These are phyloP conservation scores for Monilinia aucupariae DNA, from an alignment of 2,329 filamentous ascomycete species.

Conservation along the genomic window DNA sequence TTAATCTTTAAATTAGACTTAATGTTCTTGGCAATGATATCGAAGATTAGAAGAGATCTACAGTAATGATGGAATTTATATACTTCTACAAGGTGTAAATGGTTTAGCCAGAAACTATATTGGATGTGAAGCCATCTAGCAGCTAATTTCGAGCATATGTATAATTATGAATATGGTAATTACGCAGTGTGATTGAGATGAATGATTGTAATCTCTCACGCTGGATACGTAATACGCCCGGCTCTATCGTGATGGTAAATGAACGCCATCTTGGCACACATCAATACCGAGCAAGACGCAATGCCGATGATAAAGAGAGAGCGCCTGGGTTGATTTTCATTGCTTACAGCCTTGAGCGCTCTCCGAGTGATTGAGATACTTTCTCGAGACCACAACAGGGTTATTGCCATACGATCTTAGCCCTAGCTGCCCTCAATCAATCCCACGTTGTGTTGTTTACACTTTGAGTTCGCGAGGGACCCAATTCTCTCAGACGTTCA, in stretches of 20 bases:
- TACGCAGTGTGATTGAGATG: too few relatives aligned
- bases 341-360: background rate
- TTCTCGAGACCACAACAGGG: background rate
- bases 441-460: constrained; percentile 7
- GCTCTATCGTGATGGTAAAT: background rate
- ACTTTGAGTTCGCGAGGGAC: constrained; percentile 6
- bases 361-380: background rate
- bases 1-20: too few relatives aligned
- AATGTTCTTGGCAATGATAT: too few relatives aligned
- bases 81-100: too few relatives aligned
- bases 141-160: too few relatives aligned
- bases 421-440: background rate
- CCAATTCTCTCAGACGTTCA: background rate
- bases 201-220: too few relatives aligned
- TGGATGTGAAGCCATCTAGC: too few relatives aligned
- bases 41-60: too few relatives aligned
- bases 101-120: too few relatives aligned
- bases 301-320: background rate
- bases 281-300: constrained; percentile 4
- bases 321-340: background rate
- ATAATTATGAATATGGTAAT: too few relatives aligned
- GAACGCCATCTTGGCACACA: constrained; percentile 3
- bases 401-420: background rate
- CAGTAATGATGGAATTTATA: too few relatives aligned
- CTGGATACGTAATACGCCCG: too few relatives aligned